Base-by-base conservation (phyloP, 805 yeast genomes). In the Pichia paraexigua region DNA sequence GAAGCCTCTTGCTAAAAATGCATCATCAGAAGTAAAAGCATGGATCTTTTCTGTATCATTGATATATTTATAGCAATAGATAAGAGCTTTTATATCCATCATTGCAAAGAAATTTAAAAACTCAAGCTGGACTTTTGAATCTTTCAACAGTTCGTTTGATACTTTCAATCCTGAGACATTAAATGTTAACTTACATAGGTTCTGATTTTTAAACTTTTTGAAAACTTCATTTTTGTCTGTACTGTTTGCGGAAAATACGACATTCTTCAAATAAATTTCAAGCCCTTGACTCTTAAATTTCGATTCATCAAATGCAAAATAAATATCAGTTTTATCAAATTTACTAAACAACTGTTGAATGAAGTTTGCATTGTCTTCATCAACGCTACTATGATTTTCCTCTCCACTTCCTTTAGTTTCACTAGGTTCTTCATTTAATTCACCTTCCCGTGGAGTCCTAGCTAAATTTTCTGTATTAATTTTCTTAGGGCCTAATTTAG, bases 1-100 rank as follows among this genome's bases (percentile, higher is more conserved):
- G 21, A 59, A 58, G 8, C 60, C 57, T 46, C 57, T 58, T 13
- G 61, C 52, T 46, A 63, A 43, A 30, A 58, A 62, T 10, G 57
- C 22, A 27, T 58, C 60, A 10, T 53, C 53, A n/a, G 40, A 41
- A 2, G 56, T 45, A 15, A 58, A 30, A 6, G 42, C 12, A 15
- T 50, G 49, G 15, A 59, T 54, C 17, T 43, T 51, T 1, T 46
- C 57, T 8, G 41, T 25, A 41, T 59, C 53, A n/a, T 52, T 37
- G 1, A 50, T 51, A 24, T 56, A 46, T 18, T 46, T 35, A 11
- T 52, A 25, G 9, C 53, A 48, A 18, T 39, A 43, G 17, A 53
- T 21, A 25, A 51, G 39, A 10, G 51, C 39, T 42, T 43, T 41
- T 3, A 52, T 32, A 42, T 57, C 56, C 45, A 48, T 43, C 20